phyloP scores from a whole-genome alignment of 106 monocot species.

The Phalaenopsis aphrodite region DNA sequence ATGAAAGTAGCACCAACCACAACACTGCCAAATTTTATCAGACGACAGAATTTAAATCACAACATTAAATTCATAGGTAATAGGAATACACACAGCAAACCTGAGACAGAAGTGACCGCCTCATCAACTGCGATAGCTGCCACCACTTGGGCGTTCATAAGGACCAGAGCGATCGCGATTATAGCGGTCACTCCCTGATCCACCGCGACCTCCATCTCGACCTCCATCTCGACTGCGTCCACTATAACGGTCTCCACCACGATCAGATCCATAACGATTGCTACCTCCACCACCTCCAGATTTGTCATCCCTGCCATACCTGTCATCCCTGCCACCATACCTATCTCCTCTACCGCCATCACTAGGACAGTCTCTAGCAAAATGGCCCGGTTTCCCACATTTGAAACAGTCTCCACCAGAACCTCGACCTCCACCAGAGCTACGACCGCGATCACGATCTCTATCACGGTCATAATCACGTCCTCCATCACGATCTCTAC shows the following conservation, averaged over 20 bases:
- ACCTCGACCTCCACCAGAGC: conserved; percentile 19
- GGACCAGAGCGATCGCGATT: conserved; percentile 88
- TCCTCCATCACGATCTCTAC: conserved; percentile 51
- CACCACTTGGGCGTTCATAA: conserved; percentile 67
- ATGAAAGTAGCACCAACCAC: neutral
- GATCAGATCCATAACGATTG: conserved; percentile 47
- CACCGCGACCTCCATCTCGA: conserved; percentile 31
- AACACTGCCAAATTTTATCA: neutral
- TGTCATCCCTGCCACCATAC: conserved; percentile 31
- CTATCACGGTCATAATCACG: conserved; percentile 57
- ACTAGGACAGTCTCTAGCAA: conserved; percentile 93
- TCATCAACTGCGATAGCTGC: conserved; percentile 37
- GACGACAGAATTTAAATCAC: neutral
- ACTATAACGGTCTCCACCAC: conserved; percentile 50
- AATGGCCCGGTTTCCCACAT: conserved; percentile 96
- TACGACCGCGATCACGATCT: conserved; percentile 31
- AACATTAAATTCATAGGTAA: neutral
- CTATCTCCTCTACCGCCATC: conserved; percentile 78
- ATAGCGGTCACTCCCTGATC: conserved; percentile 55
- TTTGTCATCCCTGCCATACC: conserved; percentile 11
- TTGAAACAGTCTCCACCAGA: conserved; percentile 77
- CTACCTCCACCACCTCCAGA: conserved; percentile 30
- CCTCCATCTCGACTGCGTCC: conserved; percentile 46
- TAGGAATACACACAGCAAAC: conserved; percentile 1
- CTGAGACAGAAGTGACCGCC: conserved; percentile 4